Base-by-base conservation (phyloP, 2,329 filamentous ascomycete species). In the Arthrobotrys musiformis region DNA sequence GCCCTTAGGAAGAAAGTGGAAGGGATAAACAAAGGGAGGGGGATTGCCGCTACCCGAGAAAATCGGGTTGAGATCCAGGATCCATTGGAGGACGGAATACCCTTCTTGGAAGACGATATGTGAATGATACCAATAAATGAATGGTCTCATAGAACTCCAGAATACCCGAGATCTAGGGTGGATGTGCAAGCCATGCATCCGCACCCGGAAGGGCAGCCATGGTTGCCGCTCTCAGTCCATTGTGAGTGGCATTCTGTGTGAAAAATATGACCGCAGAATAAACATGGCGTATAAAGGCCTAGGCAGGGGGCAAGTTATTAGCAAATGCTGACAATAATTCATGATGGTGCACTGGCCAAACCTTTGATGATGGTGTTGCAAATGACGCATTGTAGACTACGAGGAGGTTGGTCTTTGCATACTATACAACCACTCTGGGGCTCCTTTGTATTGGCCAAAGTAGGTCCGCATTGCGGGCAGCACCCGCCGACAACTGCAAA, bases 281-380 rank as follows among this genome's bases (percentile, higher is more conserved):
- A 62, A 68, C 81, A 82, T 9, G 81, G 79, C 15, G 78, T 79
- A 70, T 82, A 82, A 6, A 82, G 67, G 3, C 72, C 72, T 76
- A 35, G 33, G 5, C 26, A 30, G 1, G 19, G 9, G n/a, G 6
- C n/a, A n/a, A n/a, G n/a, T n/a, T 4, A 24, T 66, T 64, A 70
- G 48, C n/a, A 60, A 13, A 9, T 24, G 2, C 2, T 26, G 13
- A 15, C 11, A 35, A 19, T 30, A 1, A 26, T 5, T 37, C 22
- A 24, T 3, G 0, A 22, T 22, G 9, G 17, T 2, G 11, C 33
- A 64, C n/a, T n/a, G n/a, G n/a, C n/a, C 72, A 9, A 42, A 70
- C 81, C 81, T 66, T 79, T 80, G 15, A 82, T 79, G 26, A 81
- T 75, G 22, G 81, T 81, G 42, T 81, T 79, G 44, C 81, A 82